phyloP scores from a whole-genome alignment of 169 alveolate species.

The Plasmodium cynomolgi region DNA sequence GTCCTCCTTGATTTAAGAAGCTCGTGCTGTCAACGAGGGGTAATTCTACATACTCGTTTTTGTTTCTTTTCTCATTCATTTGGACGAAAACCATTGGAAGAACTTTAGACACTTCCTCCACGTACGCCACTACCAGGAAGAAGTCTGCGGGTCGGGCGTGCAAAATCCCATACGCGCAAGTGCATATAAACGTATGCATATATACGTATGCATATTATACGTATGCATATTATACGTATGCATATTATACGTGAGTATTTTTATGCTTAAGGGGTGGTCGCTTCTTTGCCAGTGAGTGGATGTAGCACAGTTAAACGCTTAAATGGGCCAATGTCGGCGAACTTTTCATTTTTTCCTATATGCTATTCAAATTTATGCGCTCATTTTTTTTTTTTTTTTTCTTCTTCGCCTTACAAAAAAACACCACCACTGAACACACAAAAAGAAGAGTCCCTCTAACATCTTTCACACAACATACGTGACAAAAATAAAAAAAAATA shows the following conservation, averaged over 20 bases:
- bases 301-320: not conserved
- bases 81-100: constrained; percentile 39
- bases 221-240: not conserved
- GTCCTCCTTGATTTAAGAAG: not conserved
- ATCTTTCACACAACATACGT: constrained; percentile 39
- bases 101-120: constrained; percentile 62
- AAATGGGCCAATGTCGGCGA: not conserved
- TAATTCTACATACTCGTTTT: constrained; percentile 37
- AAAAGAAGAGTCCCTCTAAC: not conserved
- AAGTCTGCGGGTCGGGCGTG: constrained; percentile 24
- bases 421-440: constrained; percentile 29
- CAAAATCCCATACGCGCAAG: not conserved
- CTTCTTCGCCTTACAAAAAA: constrained; percentile 48
- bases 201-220: not conserved
- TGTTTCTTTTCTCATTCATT: not conserved
- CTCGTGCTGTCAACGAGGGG: constrained; percentile 13
- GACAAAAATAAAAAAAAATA: constrained; percentile 37
- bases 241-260: not conserved
- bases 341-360: not conserved
- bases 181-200: not conserved
- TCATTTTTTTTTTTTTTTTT: not conserved
- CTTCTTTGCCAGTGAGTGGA: not conserved
- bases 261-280: not conserved
- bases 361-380: not conserved
- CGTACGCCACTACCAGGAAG: constrained; percentile 66